Conservation (phyloP, 306 rosid genomes). For the Prunus davidiana region DNA sequence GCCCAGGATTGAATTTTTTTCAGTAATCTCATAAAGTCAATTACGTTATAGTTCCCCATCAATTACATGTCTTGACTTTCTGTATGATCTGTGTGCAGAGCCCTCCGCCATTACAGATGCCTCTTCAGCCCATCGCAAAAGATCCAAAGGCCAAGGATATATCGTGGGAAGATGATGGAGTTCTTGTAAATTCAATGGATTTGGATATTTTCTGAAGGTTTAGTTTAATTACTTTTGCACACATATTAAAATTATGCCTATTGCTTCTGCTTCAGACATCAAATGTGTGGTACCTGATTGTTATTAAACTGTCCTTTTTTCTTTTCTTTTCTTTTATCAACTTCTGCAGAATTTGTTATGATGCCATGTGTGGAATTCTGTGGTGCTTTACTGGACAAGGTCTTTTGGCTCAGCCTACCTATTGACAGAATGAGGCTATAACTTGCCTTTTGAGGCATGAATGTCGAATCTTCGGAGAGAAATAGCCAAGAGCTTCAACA, state of each 20-base stretch:
- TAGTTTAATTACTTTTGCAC: neutral
- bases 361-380: neutral
- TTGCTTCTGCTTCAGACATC: neutral
- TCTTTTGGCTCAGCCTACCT: neutral
- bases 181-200: conserved; percentile 55
- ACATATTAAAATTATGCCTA: neutral
- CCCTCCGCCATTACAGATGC: conserved; percentile 72
- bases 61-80: conserved; percentile 1
- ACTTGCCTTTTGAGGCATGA: neutral
- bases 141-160: conserved; percentile 51
- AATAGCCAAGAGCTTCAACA: neutral
- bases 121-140: conserved; percentile 52
- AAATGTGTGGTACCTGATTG: too few species aligned
- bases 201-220: conserved; percentile 64
- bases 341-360: neutral
- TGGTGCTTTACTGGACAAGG: neutral
- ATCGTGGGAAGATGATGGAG: conserved; percentile 88
- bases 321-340: neutral
- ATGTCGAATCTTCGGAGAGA: neutral
- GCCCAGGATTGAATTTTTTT: neutral
- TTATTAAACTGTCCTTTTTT: neutral
- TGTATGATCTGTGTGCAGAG: conserved; percentile 48
- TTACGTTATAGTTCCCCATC: neutral
- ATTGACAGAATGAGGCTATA: neutral
- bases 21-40: neutral